A percentile compares a stretch with the other conserved stretches of the same genome.
These are phyloP conservation scores for Aspergillus alliaceus DNA, from an alignment of 2,329 filamentous ascomycete species.

Conservation along the genomic window DNA sequence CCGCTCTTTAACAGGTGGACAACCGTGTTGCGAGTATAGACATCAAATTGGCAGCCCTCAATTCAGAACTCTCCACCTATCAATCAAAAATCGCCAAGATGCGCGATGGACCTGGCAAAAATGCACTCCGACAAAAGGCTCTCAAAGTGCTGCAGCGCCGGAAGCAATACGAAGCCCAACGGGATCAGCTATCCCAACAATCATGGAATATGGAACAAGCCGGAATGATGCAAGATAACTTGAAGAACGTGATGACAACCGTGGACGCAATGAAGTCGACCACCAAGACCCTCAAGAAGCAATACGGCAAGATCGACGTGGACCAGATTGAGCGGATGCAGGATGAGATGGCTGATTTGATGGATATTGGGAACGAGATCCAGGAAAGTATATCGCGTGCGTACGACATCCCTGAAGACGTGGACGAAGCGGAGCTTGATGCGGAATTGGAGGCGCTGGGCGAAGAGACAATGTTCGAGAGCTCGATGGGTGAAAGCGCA, in stretches of 20 bases:
- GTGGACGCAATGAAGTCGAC: conserved; percentile 97
- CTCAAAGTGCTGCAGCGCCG: conserved; percentile 90
- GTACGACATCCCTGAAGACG: conserved; percentile 95
- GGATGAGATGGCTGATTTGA: conserved; percentile 97
- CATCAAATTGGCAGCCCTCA: conserved; percentile 89
- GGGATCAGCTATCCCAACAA: conserved; percentile 89
- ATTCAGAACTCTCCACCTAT: conserved; percentile 84
- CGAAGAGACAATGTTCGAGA: conserved; percentile 88
- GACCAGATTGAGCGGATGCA: conserved; percentile 97
- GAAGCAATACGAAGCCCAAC: conserved; percentile 90
- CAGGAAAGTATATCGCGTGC: conserved; percentile 88
- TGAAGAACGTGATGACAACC: conserved; percentile 97
- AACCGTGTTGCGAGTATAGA: conserved; percentile 81
- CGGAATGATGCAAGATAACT: conserved; percentile 96
- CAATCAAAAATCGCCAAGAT: conserved; percentile 85
- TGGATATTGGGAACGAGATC: conserved; percentile 98
- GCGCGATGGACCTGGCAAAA: conserved; percentile 93
- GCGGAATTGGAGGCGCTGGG: conserved; percentile 93
- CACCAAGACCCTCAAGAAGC: conserved; percentile 85
- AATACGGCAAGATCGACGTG: conserved; percentile 96
- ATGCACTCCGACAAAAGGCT: conserved; percentile 88
- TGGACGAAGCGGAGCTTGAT: conserved; percentile 94
- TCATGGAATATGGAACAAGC: conserved; percentile 99
- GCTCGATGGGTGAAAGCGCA: conserved; percentile 59
- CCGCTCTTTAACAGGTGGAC: conserved; percentile 61